Conservation (phyloP, 345 rosid species). For the Cardamine resedifolia region DNA sequence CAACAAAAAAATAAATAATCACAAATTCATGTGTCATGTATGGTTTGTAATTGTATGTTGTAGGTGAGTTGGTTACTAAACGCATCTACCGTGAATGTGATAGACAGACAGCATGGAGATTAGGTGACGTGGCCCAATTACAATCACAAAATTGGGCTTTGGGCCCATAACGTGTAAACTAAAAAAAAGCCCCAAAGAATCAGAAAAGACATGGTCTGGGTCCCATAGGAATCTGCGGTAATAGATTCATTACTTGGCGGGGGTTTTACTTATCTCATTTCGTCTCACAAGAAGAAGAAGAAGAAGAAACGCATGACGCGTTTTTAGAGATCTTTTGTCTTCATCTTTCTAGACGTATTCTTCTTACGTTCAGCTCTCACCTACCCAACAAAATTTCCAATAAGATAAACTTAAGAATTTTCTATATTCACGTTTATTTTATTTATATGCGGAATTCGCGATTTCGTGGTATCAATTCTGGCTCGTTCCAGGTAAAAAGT, state of each 20-base stretch:
- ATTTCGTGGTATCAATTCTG: constrained; percentile 31
- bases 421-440: not conserved
- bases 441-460: constrained; percentile 33
- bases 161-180: not conserved
- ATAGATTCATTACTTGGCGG: constrained; percentile 36
- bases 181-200: constrained; percentile 17
- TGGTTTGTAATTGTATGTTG: not conserved
- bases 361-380: constrained; percentile 16
- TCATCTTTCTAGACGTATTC: constrained; percentile 16
- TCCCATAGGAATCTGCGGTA: constrained; percentile 38
- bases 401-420: constrained; percentile 6
- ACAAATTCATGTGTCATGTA: constrained; percentile 17
- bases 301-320: constrained; percentile 28
- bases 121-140: constrained; percentile 30
- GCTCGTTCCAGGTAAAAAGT: constrained; percentile 24
- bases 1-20: too few relatives aligned
- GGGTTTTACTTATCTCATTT: constrained; percentile 21
- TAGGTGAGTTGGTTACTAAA: constrained; percentile 28
- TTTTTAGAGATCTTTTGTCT: constrained; percentile 27
- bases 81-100: constrained; percentile 25
- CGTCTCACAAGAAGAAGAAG: not conserved
- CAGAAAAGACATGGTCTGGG: constrained; percentile 14
- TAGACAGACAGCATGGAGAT: too few relatives aligned
- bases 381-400: constrained; percentile 6
- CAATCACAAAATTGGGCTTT: not conserved